Conservation (phyloP, 768 basidiomycete species). For the Xerocomellus intermedius region DNA sequence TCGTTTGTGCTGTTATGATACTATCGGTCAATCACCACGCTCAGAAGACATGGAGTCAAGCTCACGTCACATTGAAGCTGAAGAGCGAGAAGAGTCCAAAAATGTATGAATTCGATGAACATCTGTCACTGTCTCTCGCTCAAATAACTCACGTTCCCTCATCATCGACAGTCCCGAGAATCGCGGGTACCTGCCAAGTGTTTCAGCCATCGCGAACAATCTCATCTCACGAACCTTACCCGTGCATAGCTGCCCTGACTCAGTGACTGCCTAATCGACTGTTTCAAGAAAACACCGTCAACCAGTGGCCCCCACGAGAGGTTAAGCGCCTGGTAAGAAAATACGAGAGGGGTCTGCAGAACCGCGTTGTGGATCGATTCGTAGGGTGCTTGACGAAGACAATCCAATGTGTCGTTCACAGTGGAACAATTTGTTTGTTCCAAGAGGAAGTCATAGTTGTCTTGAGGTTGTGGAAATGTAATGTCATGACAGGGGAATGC, state of each 20-base stretch:
- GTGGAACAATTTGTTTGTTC: conserved; percentile 9
- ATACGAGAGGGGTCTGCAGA: conserved; percentile 1
- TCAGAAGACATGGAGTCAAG: conserved; percentile 5
- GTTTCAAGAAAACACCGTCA: conserved; percentile 1
- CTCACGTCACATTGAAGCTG: conserved; percentile 16
- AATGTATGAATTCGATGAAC: neutral
- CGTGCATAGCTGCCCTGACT: conserved; percentile 33
- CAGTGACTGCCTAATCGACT: neutral
- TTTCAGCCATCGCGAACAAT: neutral
- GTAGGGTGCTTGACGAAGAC: conserved; percentile 18
- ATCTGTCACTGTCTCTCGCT: neutral
- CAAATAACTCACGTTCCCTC: neutral
- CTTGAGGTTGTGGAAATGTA: conserved; percentile 1
- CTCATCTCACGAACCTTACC: conserved; percentile 5
- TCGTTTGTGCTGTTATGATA: neutral
- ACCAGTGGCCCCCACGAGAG: conserved; percentile 11
- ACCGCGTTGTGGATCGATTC: conserved; percentile 10
- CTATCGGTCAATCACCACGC: neutral
- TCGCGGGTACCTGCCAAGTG: neutral
- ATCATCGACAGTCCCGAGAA: conserved; percentile 1
- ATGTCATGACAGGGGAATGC: conserved; percentile 4
- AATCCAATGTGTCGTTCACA: conserved; percentile 12
- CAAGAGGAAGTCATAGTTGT: conserved; percentile 18
- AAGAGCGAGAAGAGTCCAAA: conserved; percentile 29
- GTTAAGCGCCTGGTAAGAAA: conserved; percentile 15